Percentiles rank a stretch among this genome's conserved stretches.
Evolutionary conservation across 331 rosid species (phyloP).

Genomic region (Erythrophleum ivorense): DNA sequence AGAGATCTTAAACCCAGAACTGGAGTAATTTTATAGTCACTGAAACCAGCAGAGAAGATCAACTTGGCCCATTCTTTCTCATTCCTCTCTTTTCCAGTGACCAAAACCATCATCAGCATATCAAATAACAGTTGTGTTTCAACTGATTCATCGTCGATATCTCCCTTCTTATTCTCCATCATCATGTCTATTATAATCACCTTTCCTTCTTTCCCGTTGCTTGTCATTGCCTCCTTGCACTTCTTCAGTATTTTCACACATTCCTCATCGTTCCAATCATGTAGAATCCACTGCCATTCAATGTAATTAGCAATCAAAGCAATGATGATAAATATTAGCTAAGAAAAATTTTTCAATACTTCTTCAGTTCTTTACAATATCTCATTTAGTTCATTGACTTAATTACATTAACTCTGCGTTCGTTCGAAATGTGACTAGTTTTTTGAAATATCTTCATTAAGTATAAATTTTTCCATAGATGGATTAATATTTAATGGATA

Average conservation of each 20-base stretch:
- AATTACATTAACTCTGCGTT: too few species aligned
- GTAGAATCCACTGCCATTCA: constrained; percentile 46
- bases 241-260: constrained; percentile 51
- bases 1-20: constrained; percentile 49
- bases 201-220: constrained; percentile 49
- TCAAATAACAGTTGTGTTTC: constrained; percentile 53
- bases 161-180: constrained; percentile 27
- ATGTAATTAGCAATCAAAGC: background rate
- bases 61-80: constrained; percentile 54
- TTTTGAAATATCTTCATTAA: too few species aligned
- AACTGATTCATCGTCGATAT: constrained; percentile 11
- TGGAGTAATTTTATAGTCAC: constrained; percentile 45
- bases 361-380: too few species aligned
- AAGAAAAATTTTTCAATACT: background rate
- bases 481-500: too few species aligned
- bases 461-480: too few species aligned
- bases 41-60: constrained; percentile 49
- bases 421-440: too few species aligned
- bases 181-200: constrained; percentile 57
- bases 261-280: constrained; percentile 62
- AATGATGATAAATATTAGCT: too few species aligned
- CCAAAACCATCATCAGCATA: constrained; percentile 47
- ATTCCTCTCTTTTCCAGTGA: constrained; percentile 51
- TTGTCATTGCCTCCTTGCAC: constrained; percentile 47
- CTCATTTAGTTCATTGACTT: too few species aligned